These are phyloP conservation scores for Physcia stellaris DNA, from an alignment of 495 filamentous ascomycete species.

Conservation along the genomic window DNA sequence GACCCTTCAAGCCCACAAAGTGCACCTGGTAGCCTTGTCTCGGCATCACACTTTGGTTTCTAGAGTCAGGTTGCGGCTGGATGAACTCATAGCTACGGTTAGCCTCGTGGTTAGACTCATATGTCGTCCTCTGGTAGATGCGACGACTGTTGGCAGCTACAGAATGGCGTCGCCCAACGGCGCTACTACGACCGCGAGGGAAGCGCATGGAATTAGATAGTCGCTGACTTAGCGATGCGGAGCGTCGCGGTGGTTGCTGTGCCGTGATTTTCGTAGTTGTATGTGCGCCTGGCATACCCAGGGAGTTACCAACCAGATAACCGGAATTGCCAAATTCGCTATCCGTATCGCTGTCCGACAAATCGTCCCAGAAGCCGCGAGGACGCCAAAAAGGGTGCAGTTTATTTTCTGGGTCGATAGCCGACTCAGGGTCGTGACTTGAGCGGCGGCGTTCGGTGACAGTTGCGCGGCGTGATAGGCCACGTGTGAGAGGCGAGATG, in stretches of 20 bases:
- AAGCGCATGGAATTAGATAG: constrained; percentile 33
- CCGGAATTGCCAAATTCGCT: constrained; percentile 20
- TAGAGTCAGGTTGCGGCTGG: neutral
- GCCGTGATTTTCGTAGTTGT: constrained; percentile 21
- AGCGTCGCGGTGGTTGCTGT: constrained; percentile 32
- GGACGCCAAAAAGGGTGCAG: constrained; percentile 78
- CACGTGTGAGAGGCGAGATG: constrained; percentile 24
- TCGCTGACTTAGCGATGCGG: constrained; percentile 26
- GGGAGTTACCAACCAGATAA: constrained; percentile 33
- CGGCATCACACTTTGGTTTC: constrained; percentile 13
- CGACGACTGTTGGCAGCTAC: constrained; percentile 6
- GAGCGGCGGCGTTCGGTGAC: constrained; percentile 29
- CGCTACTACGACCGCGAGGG: constrained; percentile 11
- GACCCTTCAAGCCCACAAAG: constrained; percentile 36
- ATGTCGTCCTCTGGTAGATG: neutral
- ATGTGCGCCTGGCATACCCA: constrained; percentile 27
- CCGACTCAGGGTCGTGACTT: constrained; percentile 24
- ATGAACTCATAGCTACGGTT: constrained; percentile 15
- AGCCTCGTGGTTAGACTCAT: neutral
- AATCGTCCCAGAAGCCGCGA: constrained; percentile 54
- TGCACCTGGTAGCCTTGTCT: constrained; percentile 36
- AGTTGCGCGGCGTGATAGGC: constrained; percentile 28
- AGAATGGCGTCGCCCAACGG: constrained; percentile 13
- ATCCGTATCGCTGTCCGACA: constrained; percentile 34
- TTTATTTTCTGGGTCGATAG: constrained; percentile 34